Conservation (phyloP, 2,329 filamentous ascomycete species). For the Kalmusia sp. region DNA sequence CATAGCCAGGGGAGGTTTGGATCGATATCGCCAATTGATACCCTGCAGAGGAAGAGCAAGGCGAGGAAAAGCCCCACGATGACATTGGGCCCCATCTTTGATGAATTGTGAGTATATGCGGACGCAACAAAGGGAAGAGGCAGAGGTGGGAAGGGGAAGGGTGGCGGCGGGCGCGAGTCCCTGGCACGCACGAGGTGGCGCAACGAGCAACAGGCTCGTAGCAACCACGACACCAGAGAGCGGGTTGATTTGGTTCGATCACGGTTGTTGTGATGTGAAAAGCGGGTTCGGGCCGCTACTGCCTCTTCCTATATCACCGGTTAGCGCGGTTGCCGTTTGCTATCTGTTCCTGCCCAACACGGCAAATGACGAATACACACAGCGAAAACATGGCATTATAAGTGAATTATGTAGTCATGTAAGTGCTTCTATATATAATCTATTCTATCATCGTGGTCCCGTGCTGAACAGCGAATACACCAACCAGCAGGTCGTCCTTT, state of each 20-base stretch:
- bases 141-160: no score
- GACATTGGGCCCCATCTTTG: no score
- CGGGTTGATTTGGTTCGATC: neutral
- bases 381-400: no score
- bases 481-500: neutral
- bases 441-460: neutral
- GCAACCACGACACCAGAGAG: neutral
- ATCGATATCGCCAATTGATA: neutral
- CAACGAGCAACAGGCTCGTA: no score
- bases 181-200: no score
- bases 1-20: slow-evolving; percentile 12
- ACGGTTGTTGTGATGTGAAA: neutral
- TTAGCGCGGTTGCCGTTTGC: slow-evolving; percentile 6
- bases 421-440: neutral
- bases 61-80: neutral
- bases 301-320: neutral
- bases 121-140: no score
- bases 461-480: neutral
- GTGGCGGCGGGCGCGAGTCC: no score
- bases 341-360: neutral
- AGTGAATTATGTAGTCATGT: neutral
- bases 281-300: neutral
- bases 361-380: no score
- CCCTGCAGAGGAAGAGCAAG: neutral
- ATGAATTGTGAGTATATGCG: no score